Evolutionary conservation across 2,329 filamentous ascomycete genomes (phyloP).

Genomic region (Colletotrichum sp.): DNA sequence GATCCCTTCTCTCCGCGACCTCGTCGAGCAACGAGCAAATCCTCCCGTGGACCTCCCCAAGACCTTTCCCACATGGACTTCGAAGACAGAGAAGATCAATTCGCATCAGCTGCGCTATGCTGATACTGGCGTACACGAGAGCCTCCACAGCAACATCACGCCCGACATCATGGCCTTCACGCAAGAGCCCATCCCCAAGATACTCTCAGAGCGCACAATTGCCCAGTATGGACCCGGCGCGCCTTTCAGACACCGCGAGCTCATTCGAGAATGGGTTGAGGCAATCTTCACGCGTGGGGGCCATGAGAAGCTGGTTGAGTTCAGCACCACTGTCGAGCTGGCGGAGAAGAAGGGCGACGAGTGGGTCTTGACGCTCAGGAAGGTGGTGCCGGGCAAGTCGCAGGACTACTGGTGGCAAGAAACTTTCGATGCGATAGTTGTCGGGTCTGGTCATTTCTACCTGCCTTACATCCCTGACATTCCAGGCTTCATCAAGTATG

Average conservation of each 20-base stretch:
- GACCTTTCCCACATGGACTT: background rate
- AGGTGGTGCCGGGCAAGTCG: background rate
- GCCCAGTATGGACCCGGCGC: background rate
- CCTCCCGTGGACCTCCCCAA: background rate
- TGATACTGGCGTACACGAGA: background rate
- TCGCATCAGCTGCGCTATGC: background rate
- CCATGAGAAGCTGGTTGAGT: background rate
- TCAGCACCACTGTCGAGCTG: background rate
- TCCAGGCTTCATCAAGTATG: background rate
- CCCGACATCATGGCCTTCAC: background rate
- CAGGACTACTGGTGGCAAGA: background rate
- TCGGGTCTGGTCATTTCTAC: background rate
- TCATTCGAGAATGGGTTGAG: background rate
- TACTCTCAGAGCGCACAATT: background rate
- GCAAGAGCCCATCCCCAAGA: background rate
- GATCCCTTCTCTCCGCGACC: background rate
- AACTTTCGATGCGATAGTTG: rapidly evolving
- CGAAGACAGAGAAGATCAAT: background rate
- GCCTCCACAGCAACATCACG: background rate
- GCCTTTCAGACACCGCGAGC: background rate
- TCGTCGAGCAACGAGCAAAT: background rate
- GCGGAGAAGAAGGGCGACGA: background rate
- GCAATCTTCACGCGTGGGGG: background rate
- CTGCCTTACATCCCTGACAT: background rate
- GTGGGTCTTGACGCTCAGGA: background rate